These are phyloP conservation scores for Hypoxylon rickii DNA, from an alignment of 495 filamentous ascomycete species.

Conservation along the genomic window DNA sequence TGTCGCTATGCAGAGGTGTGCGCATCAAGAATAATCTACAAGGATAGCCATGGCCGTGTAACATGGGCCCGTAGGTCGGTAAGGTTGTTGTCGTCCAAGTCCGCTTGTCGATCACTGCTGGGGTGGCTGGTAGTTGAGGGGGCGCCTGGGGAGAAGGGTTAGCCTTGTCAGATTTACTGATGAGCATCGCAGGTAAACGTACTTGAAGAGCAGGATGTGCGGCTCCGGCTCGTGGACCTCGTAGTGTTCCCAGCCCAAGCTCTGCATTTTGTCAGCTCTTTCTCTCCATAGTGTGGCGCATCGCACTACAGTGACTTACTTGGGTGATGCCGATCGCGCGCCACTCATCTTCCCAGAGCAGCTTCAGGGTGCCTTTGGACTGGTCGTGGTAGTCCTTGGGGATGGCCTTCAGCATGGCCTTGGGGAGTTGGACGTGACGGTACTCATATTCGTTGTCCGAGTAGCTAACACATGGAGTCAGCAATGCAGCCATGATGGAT, in stretches of 20 bases:
- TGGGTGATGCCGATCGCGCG: slow-evolving; percentile 94
- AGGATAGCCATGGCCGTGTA: slow-evolving; percentile 15
- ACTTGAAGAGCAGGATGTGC: slow-evolving; percentile 99
- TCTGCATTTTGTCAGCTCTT: slow-evolving; percentile 58
- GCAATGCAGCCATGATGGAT: neutral
- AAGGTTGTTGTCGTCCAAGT: neutral
- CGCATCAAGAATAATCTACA: slow-evolving; percentile 34
- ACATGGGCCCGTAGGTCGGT: slow-evolving; percentile 8
- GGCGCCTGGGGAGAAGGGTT: slow-evolving; percentile 60
- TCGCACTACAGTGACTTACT: slow-evolving; percentile 51
- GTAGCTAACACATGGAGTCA: slow-evolving; percentile 61
- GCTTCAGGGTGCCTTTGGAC: slow-evolving; percentile 87
- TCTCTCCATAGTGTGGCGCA: neutral
- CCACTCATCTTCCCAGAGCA: slow-evolving; percentile 99
- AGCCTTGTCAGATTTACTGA: neutral
- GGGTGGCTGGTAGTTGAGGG: slow-evolving; percentile 83
- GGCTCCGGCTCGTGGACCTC: slow-evolving; percentile 99
- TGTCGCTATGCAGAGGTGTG: slow-evolving; percentile 50
- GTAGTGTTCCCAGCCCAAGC: slow-evolving; percentile 98
- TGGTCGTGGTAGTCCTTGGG: slow-evolving; percentile 94
- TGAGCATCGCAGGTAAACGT: slow-evolving; percentile 40
- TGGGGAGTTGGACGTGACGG: slow-evolving; percentile 95
- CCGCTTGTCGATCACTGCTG: slow-evolving; percentile 40
- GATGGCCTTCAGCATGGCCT: slow-evolving; percentile 96
- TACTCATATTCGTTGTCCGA: slow-evolving; percentile 89